Conservation (phyloP, 495 filamentous ascomycete species). For the Talaromyces adpressus region DNA sequence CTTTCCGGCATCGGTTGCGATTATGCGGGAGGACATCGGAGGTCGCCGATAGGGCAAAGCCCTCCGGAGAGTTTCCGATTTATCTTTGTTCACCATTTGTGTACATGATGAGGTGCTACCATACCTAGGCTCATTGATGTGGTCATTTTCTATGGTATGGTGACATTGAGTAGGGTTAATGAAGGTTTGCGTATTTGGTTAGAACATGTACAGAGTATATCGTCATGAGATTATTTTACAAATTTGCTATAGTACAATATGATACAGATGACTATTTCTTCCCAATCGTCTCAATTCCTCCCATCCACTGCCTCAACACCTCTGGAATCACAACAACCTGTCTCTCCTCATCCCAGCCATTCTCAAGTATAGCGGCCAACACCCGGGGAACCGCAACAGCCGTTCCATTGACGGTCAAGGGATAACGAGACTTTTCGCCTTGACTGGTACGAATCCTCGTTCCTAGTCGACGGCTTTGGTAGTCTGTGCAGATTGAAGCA, state of each 20-base stretch:
- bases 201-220: too few species aligned
- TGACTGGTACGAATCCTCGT: constrained; percentile 53
- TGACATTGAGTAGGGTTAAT: neutral
- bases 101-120: neutral
- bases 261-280: neutral
- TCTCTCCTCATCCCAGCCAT: constrained; percentile 70
- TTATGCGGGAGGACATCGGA: neutral
- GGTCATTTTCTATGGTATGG: neutral
- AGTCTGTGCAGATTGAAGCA: constrained; percentile 88
- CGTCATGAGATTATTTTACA: too few species aligned
- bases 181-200: too few species aligned
- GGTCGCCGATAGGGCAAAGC: neutral
- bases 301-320: constrained; percentile 75
- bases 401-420: constrained; percentile 90
- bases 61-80: neutral
- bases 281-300: constrained; percentile 61
- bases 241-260: neutral
- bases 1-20: neutral
- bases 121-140: neutral
- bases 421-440: constrained; percentile 46
- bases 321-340: constrained; percentile 66
- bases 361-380: constrained; percentile 85
- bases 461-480: constrained; percentile 76
- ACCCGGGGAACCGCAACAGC: constrained; percentile 88
- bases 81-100: neutral